Conservation (phyloP, 768 basidiomycete species). For the Pleurotus ostreatus region DNA sequence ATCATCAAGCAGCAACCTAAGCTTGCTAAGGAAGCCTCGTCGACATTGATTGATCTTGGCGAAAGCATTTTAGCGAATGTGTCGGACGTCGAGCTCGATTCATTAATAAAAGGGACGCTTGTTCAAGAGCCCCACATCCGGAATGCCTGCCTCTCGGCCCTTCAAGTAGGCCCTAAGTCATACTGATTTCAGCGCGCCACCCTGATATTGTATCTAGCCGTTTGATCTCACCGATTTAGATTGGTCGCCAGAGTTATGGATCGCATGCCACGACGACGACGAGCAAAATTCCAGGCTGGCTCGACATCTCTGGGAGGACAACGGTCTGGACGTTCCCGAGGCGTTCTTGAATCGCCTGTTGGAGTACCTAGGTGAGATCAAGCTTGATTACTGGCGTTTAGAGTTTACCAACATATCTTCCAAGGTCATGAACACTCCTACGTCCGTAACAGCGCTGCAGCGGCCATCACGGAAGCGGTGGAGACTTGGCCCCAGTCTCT, state of each 20-base stretch:
- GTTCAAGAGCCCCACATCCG: constrained; percentile 86
- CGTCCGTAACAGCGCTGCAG: constrained; percentile 69
- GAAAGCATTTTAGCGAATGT: constrained; percentile 72
- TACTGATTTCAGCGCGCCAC: not conserved
- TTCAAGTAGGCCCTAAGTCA: constrained; percentile 54
- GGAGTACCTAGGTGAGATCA: constrained; percentile 59
- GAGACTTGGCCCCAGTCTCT: constrained; percentile 64
- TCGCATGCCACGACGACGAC: constrained; percentile 80
- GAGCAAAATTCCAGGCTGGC: constrained; percentile 88
- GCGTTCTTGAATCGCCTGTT: constrained; percentile 54
- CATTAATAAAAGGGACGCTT: constrained; percentile 71
- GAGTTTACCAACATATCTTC: not conserved
- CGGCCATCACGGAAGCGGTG: constrained; percentile 73
- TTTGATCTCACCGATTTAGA: constrained; percentile 94
- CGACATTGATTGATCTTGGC: constrained; percentile 75
- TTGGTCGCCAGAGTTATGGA: constrained; percentile 86
- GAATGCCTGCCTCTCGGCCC: constrained; percentile 83
- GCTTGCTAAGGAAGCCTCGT: constrained; percentile 79
- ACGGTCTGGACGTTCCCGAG: constrained; percentile 85
- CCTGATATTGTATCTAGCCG: constrained; percentile 44
- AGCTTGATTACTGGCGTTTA: not conserved
- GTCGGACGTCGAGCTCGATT: constrained; percentile 54
- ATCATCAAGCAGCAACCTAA: constrained; percentile 76
- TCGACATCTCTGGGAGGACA: constrained; percentile 88
- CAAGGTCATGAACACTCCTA: constrained; percentile 65